These are phyloP conservation scores for Gaeumannomyces sp. DNA, from an alignment of 2,329 filamentous ascomycete species.

Conservation along the genomic window DNA sequence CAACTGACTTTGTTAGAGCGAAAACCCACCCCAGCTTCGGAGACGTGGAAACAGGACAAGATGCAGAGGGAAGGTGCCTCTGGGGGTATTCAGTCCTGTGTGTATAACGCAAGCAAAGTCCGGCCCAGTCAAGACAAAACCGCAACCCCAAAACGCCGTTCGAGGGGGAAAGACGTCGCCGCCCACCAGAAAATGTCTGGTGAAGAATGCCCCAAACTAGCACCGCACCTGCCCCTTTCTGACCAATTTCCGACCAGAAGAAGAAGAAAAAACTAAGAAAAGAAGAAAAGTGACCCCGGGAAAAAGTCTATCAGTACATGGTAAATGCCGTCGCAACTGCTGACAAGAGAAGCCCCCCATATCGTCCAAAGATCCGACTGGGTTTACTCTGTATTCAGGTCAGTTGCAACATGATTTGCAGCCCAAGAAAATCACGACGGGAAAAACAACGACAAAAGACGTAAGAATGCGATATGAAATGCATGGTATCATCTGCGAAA, in stretches of 20 bases:
- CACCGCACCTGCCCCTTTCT: not conserved
- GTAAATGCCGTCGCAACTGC: conserved; percentile 17
- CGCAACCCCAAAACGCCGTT: conserved; percentile 10
- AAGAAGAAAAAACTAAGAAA: conserved; percentile 16
- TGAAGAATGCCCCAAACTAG: not conserved
- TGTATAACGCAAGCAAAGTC: conserved; percentile 8
- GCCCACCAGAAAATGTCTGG: not conserved
- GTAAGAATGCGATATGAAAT: conserved; percentile 15
- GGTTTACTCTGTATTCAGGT: conserved; percentile 13
- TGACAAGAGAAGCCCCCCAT: not conserved
- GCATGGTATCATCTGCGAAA: conserved; percentile 19
- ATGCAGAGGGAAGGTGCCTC: conserved; percentile 4
- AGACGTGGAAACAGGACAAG: conserved; percentile 4
- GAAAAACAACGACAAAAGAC: conserved; percentile 11
- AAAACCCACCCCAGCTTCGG: not conserved
- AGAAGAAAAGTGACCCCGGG: not conserved
- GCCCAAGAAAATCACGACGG: conserved; percentile 7
- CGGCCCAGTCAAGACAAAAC: conserved; percentile 7
- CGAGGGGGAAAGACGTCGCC: conserved; percentile 1
- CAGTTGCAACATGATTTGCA: not conserved
- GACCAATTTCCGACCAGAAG: conserved; percentile 11
- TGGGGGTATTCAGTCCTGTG: conserved; percentile 9
- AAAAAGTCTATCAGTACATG: conserved; percentile 26
- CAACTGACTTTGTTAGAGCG: not conserved
- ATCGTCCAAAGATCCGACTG: conserved; percentile 1